A percentile compares a stretch with the other conserved stretches of the same genome.
phyloP scores from a whole-genome alignment of 2,329 filamentous ascomycete genomes.

The Hymenoscyphus fructigenus region DNA sequence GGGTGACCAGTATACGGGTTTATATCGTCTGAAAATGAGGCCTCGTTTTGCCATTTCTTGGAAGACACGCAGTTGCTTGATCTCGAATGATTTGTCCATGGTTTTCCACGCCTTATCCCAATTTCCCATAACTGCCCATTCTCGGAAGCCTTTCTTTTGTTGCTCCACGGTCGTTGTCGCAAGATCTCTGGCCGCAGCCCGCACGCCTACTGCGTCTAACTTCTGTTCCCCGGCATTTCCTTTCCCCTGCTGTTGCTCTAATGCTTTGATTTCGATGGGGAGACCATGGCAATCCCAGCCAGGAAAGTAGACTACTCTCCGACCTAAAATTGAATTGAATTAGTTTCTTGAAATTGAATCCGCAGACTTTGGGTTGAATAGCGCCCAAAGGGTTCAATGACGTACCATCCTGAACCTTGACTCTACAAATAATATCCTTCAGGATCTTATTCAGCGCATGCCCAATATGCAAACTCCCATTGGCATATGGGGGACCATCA shows the following conservation, averaged over 20 bases:
- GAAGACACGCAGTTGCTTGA: slow-evolving; percentile 73
- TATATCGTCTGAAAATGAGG: slow-evolving; percentile 74
- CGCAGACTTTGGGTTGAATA: not conserved
- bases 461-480: slow-evolving; percentile 85
- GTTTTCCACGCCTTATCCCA: slow-evolving; percentile 78
- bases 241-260: slow-evolving; percentile 43
- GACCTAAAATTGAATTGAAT: slow-evolving; percentile 43
- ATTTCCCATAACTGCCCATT: slow-evolving; percentile 77
- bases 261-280: slow-evolving; percentile 93
- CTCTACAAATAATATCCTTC: slow-evolving; percentile 88
- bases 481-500: slow-evolving; percentile 96
- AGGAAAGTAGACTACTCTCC: slow-evolving; percentile 76
- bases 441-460: slow-evolving; percentile 96
- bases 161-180: slow-evolving; percentile 67
- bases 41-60: slow-evolving; percentile 70
- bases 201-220: slow-evolving; percentile 57
- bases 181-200: slow-evolving; percentile 62
- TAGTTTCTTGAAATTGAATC: not conserved
- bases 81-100: slow-evolving; percentile 74
- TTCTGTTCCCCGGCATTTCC: slow-evolving; percentile 34
- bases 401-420: slow-evolving; percentile 70
- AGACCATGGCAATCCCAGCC: slow-evolving; percentile 98
- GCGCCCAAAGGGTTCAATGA: not conserved
- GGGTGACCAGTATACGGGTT: slow-evolving; percentile 85
- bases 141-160: slow-evolving; percentile 72